A percentile compares a stretch with the other conserved stretches of the same genome.
These are phyloP conservation scores for Narthecium ossifragum DNA, from an alignment of 106 monocot genomes.

Conservation along the genomic window DNA sequence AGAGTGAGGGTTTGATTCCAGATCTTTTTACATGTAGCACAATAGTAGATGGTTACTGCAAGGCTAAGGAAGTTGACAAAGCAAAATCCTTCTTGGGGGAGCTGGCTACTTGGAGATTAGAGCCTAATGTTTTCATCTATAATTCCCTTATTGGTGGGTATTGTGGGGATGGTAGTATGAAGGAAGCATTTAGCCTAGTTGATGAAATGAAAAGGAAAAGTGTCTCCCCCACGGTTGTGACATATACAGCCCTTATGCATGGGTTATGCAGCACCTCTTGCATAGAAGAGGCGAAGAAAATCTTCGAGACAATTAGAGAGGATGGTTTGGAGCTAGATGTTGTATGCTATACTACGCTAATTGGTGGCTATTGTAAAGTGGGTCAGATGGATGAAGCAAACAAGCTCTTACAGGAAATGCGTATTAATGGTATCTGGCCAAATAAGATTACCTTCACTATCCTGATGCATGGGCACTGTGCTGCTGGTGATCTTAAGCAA, in stretches of 20 bases:
- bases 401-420: constrained; percentile 52
- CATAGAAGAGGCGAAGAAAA: constrained; percentile 54
- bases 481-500: constrained; percentile 33
- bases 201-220: constrained; percentile 62
- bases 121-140: constrained; percentile 61
- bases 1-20: constrained; percentile 31
- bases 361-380: constrained; percentile 66
- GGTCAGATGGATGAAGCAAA: constrained; percentile 63
- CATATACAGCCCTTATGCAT: constrained; percentile 68
- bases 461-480: constrained; percentile 66
- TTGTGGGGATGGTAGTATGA: constrained; percentile 31
- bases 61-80: constrained; percentile 50
- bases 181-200: constrained; percentile 49
- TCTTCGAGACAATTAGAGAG: constrained; percentile 42
- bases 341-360: constrained; percentile 68
- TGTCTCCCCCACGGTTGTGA: constrained; percentile 48
- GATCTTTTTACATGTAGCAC: constrained; percentile 58
- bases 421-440: constrained; percentile 37
- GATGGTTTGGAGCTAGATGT: constrained; percentile 51
- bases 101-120: constrained; percentile 41
- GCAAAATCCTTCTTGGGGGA: constrained; percentile 51
- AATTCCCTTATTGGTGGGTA: constrained; percentile 75
- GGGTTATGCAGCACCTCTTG: constrained; percentile 63
- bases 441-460: constrained; percentile 87
- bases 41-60: constrained; percentile 79